Base-by-base conservation (phyloP, 768 basidiomycete species). In the Boletus vermiculosoides region DNA sequence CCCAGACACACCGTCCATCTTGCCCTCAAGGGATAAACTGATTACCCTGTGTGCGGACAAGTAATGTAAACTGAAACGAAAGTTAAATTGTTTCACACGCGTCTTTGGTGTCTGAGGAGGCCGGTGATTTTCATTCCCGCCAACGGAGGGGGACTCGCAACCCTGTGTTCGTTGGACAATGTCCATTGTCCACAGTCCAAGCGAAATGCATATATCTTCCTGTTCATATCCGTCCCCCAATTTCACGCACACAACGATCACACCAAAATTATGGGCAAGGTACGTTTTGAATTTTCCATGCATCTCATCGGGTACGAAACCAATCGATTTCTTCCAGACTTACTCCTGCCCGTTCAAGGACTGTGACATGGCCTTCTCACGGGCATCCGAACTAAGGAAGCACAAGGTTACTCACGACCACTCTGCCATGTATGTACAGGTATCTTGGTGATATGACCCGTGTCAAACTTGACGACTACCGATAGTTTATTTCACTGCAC, bases 281-380 rank as follows among this genome's bases (percentile, higher is more conserved):
- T 54, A 23, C 4, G 52, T n/a, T 11, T n/a, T n/a, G n/a, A n/a
- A n/a, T n/a, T n/a, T 33, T 25, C 22, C 12, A n/a, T 20, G n/a
- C 39, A 6, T 53, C 20, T 7, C 5, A 34, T 49, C 10, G 12
- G 7, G 9, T 15, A 13, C 22, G 5, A 1, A 20, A 20, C 25
- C 28, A 10, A 55, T 18, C n/a, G 7, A 28, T 30, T 42, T 2
- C 15, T 18, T 33, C 5, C 16, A 68, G 66, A 30, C 20, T 16
- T 50, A 41, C 37, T 4, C 50, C 4, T 67, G 66, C 45, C 16
- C 54, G 11, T 34, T 48, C 13, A 15, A 16, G 0, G 16, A 41
- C 18, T 69, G 66, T n/a, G 28, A 18, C 18, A 25, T 2, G 20
- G 41, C 22, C 33, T 67, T 69, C 23, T 5, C 15, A 8, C 59